A percentile compares a stretch with the other conserved stretches of the same genome.
phyloP scores from a whole-genome alignment of 257 asterid species.

The Solanum infundibuliforme region DNA sequence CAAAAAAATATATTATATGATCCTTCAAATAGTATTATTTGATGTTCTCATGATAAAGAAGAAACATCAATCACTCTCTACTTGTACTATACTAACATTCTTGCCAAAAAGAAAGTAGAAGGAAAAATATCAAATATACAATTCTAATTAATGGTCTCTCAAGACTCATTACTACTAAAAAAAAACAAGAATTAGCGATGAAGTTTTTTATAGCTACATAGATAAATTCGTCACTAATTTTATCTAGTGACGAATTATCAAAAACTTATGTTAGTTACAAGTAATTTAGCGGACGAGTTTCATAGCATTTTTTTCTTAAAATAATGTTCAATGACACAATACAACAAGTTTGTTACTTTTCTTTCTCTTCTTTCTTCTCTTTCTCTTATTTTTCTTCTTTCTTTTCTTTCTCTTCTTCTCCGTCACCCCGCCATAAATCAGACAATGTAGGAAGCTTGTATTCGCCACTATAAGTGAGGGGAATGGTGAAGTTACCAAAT shows the following conservation, averaged over 20 bases:
- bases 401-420: not conserved
- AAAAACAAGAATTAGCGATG: not conserved
- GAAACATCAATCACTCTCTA: not conserved
- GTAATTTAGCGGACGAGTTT: too few species aligned
- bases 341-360: not conserved
- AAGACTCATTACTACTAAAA: not conserved
- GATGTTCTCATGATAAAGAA: not conserved
- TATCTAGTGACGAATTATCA: too few species aligned
- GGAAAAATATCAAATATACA: not conserved
- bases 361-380: not conserved
- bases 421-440: constrained; percentile 21
- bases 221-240: too few species aligned
- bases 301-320: not conserved
- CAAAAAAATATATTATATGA: too few species aligned
- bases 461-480: constrained; percentile 48
- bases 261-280: too few species aligned
- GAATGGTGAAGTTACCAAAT: constrained; percentile 51
- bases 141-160: not conserved
- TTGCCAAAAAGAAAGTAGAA: not conserved
- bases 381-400: not conserved
- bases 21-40: not conserved
- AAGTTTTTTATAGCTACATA: too few species aligned
- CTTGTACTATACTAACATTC: not conserved
- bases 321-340: not conserved
- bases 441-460: constrained; percentile 56